phyloP scores from a whole-genome alignment of 768 basidiomycete genomes.

The Boletus tomentosulus region DNA sequence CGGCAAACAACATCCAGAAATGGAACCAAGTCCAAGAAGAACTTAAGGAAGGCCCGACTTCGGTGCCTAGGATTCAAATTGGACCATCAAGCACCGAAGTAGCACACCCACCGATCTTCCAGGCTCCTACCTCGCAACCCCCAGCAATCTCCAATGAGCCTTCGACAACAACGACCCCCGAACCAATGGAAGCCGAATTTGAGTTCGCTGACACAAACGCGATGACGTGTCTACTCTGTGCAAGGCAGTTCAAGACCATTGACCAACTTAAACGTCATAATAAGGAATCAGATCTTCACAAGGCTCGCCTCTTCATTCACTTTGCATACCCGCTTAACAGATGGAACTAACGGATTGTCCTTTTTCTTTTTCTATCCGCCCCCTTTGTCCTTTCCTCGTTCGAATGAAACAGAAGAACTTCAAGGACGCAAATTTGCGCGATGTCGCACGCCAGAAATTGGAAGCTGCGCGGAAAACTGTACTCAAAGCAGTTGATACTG shows the following conservation, averaged over 20 bases:
- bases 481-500: conserved; percentile 28
- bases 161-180: conserved; percentile 34
- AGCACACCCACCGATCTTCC: conserved; percentile 3
- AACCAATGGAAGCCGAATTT: conserved; percentile 56
- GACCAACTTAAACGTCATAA: conserved; percentile 89
- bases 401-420: conserved; percentile 69
- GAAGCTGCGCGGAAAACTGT: conserved; percentile 38
- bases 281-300: conserved; percentile 92
- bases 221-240: conserved; percentile 85
- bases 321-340: conserved; percentile 16
- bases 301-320: conserved; percentile 57
- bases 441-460: conserved; percentile 68
- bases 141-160: conserved; percentile 15
- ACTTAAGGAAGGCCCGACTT: conserved; percentile 47
- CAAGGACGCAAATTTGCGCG: conserved; percentile 66
- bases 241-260: conserved; percentile 85
- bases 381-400: conserved; percentile 1
- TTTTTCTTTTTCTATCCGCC: conserved; percentile 6
- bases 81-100: conserved; percentile 9
- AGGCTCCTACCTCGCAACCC: conserved; percentile 9
- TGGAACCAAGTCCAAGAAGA: conserved; percentile 97
- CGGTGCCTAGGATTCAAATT: conserved; percentile 17
- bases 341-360: conserved; percentile 32
- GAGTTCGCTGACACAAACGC: conserved; percentile 77
- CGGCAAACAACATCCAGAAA: conserved; percentile 86